Percentiles rank a stretch among this genome's conserved stretches.
These are phyloP conservation scores for Xylaria telfairii DNA, from an alignment of 495 filamentous ascomycete genomes.

Conservation along the genomic window DNA sequence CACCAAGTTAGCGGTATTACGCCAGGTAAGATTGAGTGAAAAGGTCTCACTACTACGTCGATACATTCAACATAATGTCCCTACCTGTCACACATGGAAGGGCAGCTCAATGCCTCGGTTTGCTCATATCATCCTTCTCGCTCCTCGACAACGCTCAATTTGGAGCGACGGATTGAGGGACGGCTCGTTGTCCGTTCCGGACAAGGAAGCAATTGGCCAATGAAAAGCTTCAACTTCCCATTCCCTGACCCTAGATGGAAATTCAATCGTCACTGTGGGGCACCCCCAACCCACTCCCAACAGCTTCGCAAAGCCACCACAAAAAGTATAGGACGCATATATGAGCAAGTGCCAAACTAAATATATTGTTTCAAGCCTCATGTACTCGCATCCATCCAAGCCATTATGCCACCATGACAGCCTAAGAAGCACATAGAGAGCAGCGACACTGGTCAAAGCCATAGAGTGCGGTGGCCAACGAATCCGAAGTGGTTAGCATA, in stretches of 20 bases:
- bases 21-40: not conserved
- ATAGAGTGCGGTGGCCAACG: not conserved
- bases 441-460: not conserved
- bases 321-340: too few relatives aligned
- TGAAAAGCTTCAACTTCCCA: constrained; percentile 12
- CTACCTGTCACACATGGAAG: not conserved
- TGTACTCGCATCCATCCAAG: not conserved
- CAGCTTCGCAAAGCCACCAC: too few relatives aligned
- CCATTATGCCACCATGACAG: not conserved
- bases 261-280: constrained; percentile 15
- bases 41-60: not conserved
- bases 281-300: too few relatives aligned
- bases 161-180: not conserved
- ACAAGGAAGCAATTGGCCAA: constrained; percentile 20
- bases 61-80: not conserved
- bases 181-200: not conserved
- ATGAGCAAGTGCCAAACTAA: not conserved
- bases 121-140: not conserved
- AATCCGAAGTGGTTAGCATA: not conserved
- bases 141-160: not conserved
- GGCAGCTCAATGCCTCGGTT: not conserved
- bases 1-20: not conserved
- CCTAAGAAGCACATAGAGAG: not conserved
- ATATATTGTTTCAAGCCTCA: not conserved
- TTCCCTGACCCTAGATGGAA: constrained; percentile 16